Evolutionary conservation across 768 basidiomycete genomes (phyloP), one percentile per base, ranked within the genome.

Genomic region (Mycena venus): DNA sequence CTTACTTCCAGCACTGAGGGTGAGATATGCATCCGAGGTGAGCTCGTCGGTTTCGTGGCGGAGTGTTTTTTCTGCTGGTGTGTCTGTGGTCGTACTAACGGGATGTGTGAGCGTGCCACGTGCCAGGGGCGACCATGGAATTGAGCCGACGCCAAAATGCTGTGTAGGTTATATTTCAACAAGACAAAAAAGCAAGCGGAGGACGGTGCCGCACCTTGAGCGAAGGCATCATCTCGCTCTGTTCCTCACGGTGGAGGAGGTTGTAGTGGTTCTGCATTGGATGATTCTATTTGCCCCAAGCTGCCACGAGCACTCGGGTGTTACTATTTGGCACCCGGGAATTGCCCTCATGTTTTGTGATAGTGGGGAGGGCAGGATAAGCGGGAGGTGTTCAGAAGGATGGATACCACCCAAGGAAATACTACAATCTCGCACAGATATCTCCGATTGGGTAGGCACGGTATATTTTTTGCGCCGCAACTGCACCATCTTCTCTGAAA

Each of bases 201-300:
- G 17, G 6, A n/a, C 21, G 4, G 11, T n/a, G 29, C 19, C 60
- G 19, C 31, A 80, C 82, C 72, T 82, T 82, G 34, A 83, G 77
- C 9, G 77, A 74, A 0, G 91, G 91, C 75, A 90, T 87, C 88
- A 90, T 89, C 77, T 89, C 88, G 38, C 85, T 86, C 78, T 90
- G 91, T 77, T 92, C 91, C 78, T 92, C 91, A 56, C 90, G 87
- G 78, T 91, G 91, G 44, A 90, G 51, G 7, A 90, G 84, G 70
- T 79, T 88, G 78, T 91, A 88, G 71, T 89, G 87, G 80, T 92
- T 91, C 79, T 92, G 92, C 92, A 93, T 91, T 2, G 89, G 90
- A 77, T 42, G 25, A 60, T 92, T 91, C 79, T 92, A n/a, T n/a
- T n/a, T n/a, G n/a, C n/a, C n/a, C n/a, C n/a, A n/a, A n/a, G n/a